Conservation (phyloP, 306 rosid genomes). For the Pterocarpus santalinus region DNA sequence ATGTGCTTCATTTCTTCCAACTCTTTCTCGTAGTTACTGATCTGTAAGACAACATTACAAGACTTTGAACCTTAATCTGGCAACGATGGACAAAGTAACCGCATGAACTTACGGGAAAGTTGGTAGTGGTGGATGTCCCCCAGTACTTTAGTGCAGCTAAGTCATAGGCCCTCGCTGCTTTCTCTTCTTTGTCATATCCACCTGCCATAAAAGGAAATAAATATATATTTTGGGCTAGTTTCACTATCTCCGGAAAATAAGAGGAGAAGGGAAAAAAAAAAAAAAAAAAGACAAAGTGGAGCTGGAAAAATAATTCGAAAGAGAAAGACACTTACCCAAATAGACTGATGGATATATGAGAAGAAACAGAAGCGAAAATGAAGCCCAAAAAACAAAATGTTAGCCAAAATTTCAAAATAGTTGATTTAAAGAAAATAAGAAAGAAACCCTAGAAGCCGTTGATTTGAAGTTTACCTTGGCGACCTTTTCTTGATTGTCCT, state of each 20-base stretch:
- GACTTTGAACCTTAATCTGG: background rate
- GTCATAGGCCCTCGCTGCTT: conserved; percentile 94
- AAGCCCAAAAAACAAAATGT: background rate
- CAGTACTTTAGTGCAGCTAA: conserved; percentile 93
- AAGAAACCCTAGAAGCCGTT: background rate
- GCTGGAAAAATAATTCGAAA: too few relatives aligned
- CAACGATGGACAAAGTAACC: background rate
- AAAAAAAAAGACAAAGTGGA: background rate
- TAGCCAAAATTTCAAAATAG: conserved; percentile 2
- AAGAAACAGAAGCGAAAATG: conserved; percentile 27
- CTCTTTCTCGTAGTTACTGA: conserved; percentile 80
- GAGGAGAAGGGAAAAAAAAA: background rate
- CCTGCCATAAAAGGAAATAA: conserved; percentile 49
- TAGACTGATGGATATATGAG: conserved; percentile 52
- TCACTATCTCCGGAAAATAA: background rate
- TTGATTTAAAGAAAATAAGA: background rate
- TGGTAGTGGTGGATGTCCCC: conserved; percentile 87
- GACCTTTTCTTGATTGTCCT: conserved; percentile 88
- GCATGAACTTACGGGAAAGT: conserved; percentile 63
- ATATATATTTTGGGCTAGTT: too few relatives aligned
- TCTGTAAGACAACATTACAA: conserved; percentile 44
- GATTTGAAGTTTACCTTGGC: conserved; percentile 64
- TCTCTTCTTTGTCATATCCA: conserved; percentile 94
- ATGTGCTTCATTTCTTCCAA: conserved; percentile 82
- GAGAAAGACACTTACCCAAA: conserved; percentile 48